Evolutionary conservation across 164 flowering plant species (phyloP).

Genomic region (Brasenia schreberi): DNA sequence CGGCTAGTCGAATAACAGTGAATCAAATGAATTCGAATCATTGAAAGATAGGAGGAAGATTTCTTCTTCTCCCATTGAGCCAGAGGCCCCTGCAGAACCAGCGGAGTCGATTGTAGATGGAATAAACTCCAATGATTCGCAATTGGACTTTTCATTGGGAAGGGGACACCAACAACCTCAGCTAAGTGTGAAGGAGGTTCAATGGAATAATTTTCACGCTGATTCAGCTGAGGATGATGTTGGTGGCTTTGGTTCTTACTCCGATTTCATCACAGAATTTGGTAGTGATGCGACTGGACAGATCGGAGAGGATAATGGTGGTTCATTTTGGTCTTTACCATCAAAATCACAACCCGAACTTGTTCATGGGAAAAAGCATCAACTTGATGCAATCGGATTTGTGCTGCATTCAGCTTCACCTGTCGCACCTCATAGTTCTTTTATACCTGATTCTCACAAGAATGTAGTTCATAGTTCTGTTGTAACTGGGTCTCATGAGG

Average conservation of each 20-base stretch:
- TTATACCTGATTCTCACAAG: no score
- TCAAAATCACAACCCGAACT: background rate
- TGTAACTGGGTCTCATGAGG: background rate
- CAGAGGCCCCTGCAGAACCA: background rate
- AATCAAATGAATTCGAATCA: background rate
- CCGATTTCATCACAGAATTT: conserved; percentile 42
- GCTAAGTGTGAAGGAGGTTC: conserved; percentile 47
- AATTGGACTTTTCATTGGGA: background rate
- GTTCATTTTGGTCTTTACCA: background rate
- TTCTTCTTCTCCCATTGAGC: background rate
- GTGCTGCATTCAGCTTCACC: background rate
- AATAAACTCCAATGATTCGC: background rate
- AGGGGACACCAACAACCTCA: background rate
- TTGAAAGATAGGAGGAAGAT: background rate
- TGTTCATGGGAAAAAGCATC: background rate
- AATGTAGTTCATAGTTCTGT: conserved; percentile 40
- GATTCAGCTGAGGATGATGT: conserved; percentile 18
- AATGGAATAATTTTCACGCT: conserved; percentile 45
- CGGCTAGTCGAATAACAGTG: background rate
- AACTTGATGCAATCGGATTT: background rate
- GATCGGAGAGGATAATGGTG: background rate
- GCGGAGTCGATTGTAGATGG: background rate
- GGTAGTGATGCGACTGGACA: conserved; percentile 11
- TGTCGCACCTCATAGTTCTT: background rate
- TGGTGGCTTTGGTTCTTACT: conserved; percentile 40